Evolutionary conservation across 75 land plant species (phyloP), one percentile per base, ranked within the genome.

Genomic region (Selaginella moellendorffii): DNA sequence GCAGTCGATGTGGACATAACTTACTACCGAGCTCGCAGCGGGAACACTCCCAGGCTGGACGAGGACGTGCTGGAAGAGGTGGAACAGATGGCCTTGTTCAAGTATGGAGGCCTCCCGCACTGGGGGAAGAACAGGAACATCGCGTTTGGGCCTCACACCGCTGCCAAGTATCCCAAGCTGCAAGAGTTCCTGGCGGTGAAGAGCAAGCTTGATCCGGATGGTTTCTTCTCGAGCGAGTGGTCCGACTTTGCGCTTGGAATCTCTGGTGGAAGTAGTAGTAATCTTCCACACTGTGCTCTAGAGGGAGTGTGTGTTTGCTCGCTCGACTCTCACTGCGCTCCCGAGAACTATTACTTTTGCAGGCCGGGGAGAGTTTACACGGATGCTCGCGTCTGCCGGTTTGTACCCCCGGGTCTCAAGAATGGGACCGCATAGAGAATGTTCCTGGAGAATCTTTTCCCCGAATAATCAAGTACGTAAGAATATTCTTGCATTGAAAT

Each of bases 41-140:
- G 80, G 0, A 28, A 61, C 56, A 58, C 30, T 0, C 84, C 95
- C 0, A 64, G 89, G 31, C 74, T 88, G 0, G 54, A 72, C 26
- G 77, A 85, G 53, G 95, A 85, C 58, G 70, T 88, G 23, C 27
- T 76, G 2, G 86, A 88, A 51, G 89, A 88, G 71, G 53, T 88
- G 0, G 95, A 85, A 65, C 89, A 88, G 69, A 75, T 88, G 56
- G 81, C 63, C 14, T 1, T 85, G 19, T 77, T 79, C 73, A 88
- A 88, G 72, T 81, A 88, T 42, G 80, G 74, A 2, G 89, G 64
- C 0, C 52, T 75, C 10, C 95, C 95, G 18, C 95, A 88, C 24
- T 88, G 95, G 95, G 95, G 85, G 1, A 88, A 88, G 73, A 88
- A 85, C 66, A 27, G 95, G n/a, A 78, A 81, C 54, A 27, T 80